Base-by-base conservation (phyloP, 2,329 filamentous ascomycete genomes). In the Sporothrix pseudoabietina region DNA sequence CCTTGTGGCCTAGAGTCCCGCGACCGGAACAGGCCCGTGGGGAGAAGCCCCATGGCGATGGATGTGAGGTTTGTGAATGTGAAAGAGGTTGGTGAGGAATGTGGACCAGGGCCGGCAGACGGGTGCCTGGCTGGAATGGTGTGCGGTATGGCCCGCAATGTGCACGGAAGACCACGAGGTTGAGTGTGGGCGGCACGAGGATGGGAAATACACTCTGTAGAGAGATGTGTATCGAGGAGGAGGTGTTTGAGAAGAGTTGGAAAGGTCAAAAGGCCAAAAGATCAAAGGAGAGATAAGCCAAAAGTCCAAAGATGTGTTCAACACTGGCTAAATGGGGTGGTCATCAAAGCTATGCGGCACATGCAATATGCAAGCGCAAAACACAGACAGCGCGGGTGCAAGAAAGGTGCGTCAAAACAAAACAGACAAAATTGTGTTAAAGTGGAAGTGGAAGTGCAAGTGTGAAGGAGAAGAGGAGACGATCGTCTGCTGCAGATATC, bases 11-110 rank as follows among this genome's bases (percentile, higher is more conserved):
- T 84, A 70, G 81, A 79, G 76, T 85, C 83, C 75, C 85, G 84
- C 71, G 83, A 80, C 72, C 85, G 84, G 76, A 87, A 74, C 57
- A 77, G 66, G 61, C 61, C 70, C 2, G 66, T 57, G 71, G 85
- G 82, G 72, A 85, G 80, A 72, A 86, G 78, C 72, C 84, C 87
- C 87, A 89, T 90, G 74, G 76, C 41, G 39, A 22, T 8, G 10
- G 32, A 47, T 44, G 32, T 35, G 52, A 35, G 32, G 52, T 54
- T 19, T 41, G 59, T 30, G 52, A 4, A 44, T 30, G 61, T 19
- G 47, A 39, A 49, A 22, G 26, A 26, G 2, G 32, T 4, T 16
- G 14, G 16, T 35, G 26, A 35, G 22, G 54, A 68, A 63, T 63
- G 39, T 22, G 26, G 3, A 9, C 32, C 19, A 49, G 22, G 10